Base-by-base conservation (phyloP, 1,284 basidiomycete genomes). In the Kwoniella shivajii region DNA sequence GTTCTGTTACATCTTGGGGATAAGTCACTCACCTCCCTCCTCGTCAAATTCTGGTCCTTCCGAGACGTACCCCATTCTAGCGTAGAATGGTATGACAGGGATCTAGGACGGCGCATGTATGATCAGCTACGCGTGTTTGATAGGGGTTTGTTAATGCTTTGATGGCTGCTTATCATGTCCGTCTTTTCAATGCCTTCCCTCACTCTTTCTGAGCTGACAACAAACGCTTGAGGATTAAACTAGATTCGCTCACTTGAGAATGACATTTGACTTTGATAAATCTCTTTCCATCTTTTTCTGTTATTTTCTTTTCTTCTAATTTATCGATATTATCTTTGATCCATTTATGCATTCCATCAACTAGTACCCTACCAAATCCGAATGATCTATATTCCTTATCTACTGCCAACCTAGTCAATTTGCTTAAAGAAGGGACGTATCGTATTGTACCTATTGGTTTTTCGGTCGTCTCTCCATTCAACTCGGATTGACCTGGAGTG, bases 31-130 rank as follows among this genome's bases (percentile, higher is more conserved):
- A 80, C 84, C 30, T 78, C 85, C 49, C 81, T 88, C 69, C 81
- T 85, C 69, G 80, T 85, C 48, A 83, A 91, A 76, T 86, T 88
- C 72, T 81, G 86, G 70, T 79, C 83, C 46, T 71, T 83, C 16
- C 51, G 56, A 49, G 2, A 34, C 42, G 57, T 91, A 60, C 74
- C 82, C 57, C 82, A 89, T 61, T 77, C 87, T 54, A 85, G 86
- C 68, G 56, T 78, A 78, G 46, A 75, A 76, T 20, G 62, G 60
- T 20, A 73, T 63, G 18, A 74, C 74, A 31, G 69, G 69, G 38
- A 76, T 66, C 74, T 77, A 38, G 6, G n/a, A 16, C 11, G 45
- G 10, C 18, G 4, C 9, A 34, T 34, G 33, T 34, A 34, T 7
- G 16, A 34, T 38, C 37, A 38, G n/a, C 20, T 18, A 10, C n/a